These are phyloP conservation scores for Tetrahymena elliotti DNA, from an alignment of 73 alveolate genomes.

Conservation along the genomic window DNA sequence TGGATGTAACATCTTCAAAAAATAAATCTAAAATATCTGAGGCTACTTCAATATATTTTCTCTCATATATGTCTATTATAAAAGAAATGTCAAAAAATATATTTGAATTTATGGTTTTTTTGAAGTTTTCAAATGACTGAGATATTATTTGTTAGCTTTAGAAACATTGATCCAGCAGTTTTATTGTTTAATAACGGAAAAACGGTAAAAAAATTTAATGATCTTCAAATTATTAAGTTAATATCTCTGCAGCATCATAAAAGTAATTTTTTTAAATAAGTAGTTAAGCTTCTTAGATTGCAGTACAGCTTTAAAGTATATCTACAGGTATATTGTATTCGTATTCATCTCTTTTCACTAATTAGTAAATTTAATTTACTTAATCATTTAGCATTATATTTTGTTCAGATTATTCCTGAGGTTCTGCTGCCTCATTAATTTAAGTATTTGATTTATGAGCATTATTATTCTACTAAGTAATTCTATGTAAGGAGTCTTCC, in stretches of 20 bases:
- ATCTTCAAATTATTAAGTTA: background rate
- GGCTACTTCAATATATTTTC: background rate
- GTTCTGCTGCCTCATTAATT: background rate
- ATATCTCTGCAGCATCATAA: background rate
- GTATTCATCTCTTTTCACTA: background rate
- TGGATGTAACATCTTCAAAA: background rate
- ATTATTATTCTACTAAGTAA: background rate
- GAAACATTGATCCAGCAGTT: background rate
- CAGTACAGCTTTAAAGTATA: background rate
- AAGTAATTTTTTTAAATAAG: background rate
- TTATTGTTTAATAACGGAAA: background rate
- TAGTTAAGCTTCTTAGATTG: background rate
- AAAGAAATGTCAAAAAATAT: background rate
- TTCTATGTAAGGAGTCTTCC: background rate
- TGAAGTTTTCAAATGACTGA: background rate
- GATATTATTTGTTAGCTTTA: background rate
- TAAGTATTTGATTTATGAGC: background rate
- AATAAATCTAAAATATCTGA: background rate
- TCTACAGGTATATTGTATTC: background rate
- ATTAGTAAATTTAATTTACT: background rate
- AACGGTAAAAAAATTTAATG: background rate
- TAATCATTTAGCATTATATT: background rate
- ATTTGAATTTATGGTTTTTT: background rate
- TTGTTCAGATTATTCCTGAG: background rate
- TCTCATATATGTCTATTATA: background rate